Percentiles rank a stretch among this genome's conserved stretches.
These are phyloP conservation scores for Penicillium sclerotiorum DNA, from an alignment of 2,329 filamentous ascomycete genomes.

Conservation along the genomic window DNA sequence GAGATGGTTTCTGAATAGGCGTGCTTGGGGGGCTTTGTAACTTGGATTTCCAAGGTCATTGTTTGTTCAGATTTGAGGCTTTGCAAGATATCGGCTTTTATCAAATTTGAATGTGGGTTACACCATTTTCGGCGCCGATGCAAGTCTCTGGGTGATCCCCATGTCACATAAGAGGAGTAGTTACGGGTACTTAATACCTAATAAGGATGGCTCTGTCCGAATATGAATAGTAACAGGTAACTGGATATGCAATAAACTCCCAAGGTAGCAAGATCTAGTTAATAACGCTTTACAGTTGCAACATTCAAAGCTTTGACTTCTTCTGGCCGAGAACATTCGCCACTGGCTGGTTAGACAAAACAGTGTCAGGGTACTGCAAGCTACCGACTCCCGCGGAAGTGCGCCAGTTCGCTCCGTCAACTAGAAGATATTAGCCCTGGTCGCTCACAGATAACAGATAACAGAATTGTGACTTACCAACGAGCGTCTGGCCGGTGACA, in stretches of 20 bases:
- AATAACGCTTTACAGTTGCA: too few relatives aligned
- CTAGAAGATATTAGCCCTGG: slow-evolving; percentile 20
- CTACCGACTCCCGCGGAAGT: slow-evolving; percentile 36
- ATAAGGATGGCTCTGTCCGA: too few relatives aligned
- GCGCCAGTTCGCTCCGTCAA: slow-evolving; percentile 47
- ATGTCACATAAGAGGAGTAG: too few relatives aligned
- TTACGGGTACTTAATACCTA: too few relatives aligned
- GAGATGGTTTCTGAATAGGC: slow-evolving; percentile 7
- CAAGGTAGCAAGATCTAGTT: too few relatives aligned
- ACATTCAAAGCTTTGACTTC: slow-evolving; percentile 51
- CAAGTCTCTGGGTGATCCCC: too few relatives aligned
- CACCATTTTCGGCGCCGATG: too few relatives aligned
- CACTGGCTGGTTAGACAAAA: slow-evolving; percentile 56
- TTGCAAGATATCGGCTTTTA: too few relatives aligned
- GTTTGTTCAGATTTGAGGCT: too few relatives aligned
- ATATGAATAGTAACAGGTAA: too few relatives aligned
- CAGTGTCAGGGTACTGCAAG: slow-evolving; percentile 61
- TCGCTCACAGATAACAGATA: not conserved
- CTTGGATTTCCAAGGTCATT: not conserved
- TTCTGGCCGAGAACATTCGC: slow-evolving; percentile 62
- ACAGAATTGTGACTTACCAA: slow-evolving; percentile 48
- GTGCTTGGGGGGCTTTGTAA: slow-evolving; percentile 2
- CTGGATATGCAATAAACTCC: too few relatives aligned
- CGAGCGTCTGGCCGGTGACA: slow-evolving; percentile 79
- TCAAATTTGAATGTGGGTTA: too few relatives aligned